phyloP scores from a whole-genome alignment of 441 rosid genomes.

The Theobroma grandiflorum region DNA sequence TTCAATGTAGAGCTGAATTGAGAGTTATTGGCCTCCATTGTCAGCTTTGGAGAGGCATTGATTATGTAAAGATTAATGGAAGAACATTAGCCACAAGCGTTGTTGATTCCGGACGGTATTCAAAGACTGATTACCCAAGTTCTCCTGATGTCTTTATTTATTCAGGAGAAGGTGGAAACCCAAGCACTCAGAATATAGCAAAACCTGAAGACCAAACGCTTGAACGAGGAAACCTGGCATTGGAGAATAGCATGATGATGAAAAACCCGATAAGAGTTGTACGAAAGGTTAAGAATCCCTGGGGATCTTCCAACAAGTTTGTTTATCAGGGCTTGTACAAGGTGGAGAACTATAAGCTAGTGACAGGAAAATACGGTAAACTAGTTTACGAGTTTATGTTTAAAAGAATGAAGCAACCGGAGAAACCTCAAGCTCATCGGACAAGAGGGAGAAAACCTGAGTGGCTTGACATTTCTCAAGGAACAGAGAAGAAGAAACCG shows the following conservation, averaged over 20 bases:
- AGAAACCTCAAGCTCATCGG: no score
- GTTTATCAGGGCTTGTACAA: conserved; percentile 75
- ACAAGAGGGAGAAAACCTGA: no score
- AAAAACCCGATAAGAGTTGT: not conserved
- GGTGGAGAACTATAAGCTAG: conserved; percentile 67
- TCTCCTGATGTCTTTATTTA: not conserved
- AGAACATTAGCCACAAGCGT: conserved; percentile 21
- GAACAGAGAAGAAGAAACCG: no score
- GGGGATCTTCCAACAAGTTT: conserved; percentile 24
- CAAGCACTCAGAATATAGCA: not conserved
- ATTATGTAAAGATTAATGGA: not conserved
- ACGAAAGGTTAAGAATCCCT: not conserved
- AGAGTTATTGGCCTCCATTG: conserved; percentile 25
- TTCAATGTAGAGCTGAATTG: conserved; percentile 29
- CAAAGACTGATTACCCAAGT: not conserved
- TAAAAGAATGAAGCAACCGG: conserved; percentile 32
- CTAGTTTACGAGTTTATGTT: conserved; percentile 67
- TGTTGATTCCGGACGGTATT: conserved; percentile 28
- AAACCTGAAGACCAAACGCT: not conserved
- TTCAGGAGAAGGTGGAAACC: not conserved
- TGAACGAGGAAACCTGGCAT: not conserved
- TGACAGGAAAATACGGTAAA: conserved; percentile 66
- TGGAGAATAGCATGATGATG: conserved; percentile 1
- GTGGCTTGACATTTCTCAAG: no score
- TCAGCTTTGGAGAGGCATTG: conserved; percentile 17